Percentiles rank a stretch among this genome's conserved stretches.
Evolutionary conservation across 768 basidiomycete species (phyloP).

Genomic region (Panellus pusillus): DNA sequence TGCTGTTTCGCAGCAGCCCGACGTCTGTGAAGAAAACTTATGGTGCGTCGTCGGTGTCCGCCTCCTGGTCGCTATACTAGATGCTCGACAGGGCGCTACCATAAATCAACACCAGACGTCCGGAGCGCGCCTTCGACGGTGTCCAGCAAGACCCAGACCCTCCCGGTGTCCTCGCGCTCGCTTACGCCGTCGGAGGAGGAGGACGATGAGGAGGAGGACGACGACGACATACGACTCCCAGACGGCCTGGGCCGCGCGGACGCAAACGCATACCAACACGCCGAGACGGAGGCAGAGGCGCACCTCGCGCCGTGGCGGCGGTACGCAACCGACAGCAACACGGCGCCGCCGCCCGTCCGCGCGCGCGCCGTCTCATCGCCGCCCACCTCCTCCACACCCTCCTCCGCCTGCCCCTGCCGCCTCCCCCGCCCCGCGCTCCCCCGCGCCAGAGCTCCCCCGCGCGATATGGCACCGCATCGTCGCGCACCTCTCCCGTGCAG

Average conservation of each 20-base stretch:
- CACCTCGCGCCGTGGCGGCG: neutral
- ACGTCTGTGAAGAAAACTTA: too few relatives aligned
- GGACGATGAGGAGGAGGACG: constrained; percentile 11
- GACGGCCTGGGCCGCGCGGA: neutral
- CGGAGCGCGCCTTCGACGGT: too few relatives aligned
- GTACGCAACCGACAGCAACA: neutral
- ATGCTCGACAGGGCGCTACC: constrained; percentile 5
- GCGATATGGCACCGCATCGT: neutral
- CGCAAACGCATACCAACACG: too few relatives aligned
- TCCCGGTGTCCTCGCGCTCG: neutral
- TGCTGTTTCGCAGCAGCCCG: constrained; percentile 2
- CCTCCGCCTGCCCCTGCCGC: neutral
- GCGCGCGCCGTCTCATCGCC: neutral
- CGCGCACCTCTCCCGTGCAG: too few relatives aligned
- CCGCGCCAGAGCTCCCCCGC: neutral
- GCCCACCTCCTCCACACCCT: neutral
- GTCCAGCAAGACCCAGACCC: too few relatives aligned
- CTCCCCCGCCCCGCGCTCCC: too few relatives aligned
- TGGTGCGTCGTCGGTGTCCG: too few relatives aligned
- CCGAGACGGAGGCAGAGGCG: too few relatives aligned
- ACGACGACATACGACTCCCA: neutral
- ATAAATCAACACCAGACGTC: constrained; percentile 8
- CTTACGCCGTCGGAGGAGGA: constrained; percentile 1
- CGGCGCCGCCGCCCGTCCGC: neutral
- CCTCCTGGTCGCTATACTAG: too few relatives aligned